Evolutionary conservation across 2,329 filamentous ascomycete species (phyloP).

Genomic region (Xylariales sp.): DNA sequence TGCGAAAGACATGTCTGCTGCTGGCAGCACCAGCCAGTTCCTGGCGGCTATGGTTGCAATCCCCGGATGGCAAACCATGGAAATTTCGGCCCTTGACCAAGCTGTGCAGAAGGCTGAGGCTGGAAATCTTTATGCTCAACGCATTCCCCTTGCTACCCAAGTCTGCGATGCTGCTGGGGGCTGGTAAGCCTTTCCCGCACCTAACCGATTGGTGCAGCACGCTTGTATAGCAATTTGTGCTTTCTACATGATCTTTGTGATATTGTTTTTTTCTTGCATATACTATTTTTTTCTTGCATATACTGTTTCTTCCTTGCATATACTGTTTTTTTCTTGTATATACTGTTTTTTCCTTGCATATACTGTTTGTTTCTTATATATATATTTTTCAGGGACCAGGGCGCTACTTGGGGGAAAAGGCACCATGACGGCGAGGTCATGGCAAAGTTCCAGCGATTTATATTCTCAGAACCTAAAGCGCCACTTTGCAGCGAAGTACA

Average conservation of each 20-base stretch:
- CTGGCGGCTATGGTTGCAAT: constrained; percentile 23
- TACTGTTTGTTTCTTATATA: constrained; percentile 1
- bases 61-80: constrained; percentile 28
- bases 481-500: constrained; percentile 14
- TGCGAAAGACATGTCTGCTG: constrained; percentile 27
- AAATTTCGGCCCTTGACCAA: constrained; percentile 27
- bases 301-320: constrained; percentile 8
- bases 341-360: constrained; percentile 5
- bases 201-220: constrained; percentile 22
- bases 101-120: constrained; percentile 25
- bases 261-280: constrained; percentile 23
- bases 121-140: constrained; percentile 29
- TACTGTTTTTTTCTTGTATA: background rate
- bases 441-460: constrained; percentile 7
- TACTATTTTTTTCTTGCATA: background rate
- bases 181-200: constrained; percentile 26
- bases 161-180: constrained; percentile 27
- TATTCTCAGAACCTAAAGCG: constrained; percentile 13
- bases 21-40: constrained; percentile 24
- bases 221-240: constrained; percentile 24
- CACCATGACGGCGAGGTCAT: constrained; percentile 6
- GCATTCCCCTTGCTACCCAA: constrained; percentile 26
- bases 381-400: constrained; percentile 19
- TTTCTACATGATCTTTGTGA: constrained; percentile 28
- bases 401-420: constrained; percentile 11